These are phyloP conservation scores for Fusarium humuli DNA, from an alignment of 2,329 filamentous ascomycete genomes.

Conservation along the genomic window DNA sequence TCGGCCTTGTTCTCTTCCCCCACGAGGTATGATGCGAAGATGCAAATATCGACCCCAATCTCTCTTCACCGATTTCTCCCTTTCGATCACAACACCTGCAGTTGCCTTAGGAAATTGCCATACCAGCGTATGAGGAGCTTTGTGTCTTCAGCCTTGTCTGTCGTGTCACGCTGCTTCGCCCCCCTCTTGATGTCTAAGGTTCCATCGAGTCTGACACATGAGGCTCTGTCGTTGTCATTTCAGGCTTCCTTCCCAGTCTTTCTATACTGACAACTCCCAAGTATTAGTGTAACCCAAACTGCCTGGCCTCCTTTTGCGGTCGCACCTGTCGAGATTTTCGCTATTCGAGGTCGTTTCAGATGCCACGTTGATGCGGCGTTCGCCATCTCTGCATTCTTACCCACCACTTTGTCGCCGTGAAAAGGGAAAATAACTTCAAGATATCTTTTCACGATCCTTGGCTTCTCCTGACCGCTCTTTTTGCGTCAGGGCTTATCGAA, in stretches of 20 bases:
- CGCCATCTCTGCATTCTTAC: conserved; percentile 17
- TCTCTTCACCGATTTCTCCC: not conserved
- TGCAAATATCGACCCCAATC: not conserved
- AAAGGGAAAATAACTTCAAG: not conserved
- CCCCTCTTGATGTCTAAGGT: not conserved
- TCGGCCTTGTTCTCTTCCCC: too few relatives aligned
- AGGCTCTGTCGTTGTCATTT: conserved; percentile 26
- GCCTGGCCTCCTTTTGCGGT: not conserved
- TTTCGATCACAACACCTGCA: accelerated
- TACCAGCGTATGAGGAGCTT: not conserved
- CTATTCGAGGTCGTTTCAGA: not conserved
- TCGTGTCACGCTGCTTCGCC: conserved; percentile 17
- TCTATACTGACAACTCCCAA: conserved; percentile 8
- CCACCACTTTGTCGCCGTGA: not conserved
- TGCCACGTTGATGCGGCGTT: conserved; percentile 27
- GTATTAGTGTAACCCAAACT: not conserved
- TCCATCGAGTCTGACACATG: conserved; percentile 14
- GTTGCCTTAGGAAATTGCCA: not conserved
- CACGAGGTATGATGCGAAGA: not conserved
- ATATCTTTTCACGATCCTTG: conserved; percentile 2
- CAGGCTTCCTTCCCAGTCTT: not conserved
- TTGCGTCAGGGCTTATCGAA: not conserved
- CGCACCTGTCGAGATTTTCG: conserved; percentile 5
- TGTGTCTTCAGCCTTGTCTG: not conserved
- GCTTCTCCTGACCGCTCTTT: conserved; percentile 23